Conservation (phyloP, 495 filamentous ascomycete genomes). For the Pyronema domesticum region DNA sequence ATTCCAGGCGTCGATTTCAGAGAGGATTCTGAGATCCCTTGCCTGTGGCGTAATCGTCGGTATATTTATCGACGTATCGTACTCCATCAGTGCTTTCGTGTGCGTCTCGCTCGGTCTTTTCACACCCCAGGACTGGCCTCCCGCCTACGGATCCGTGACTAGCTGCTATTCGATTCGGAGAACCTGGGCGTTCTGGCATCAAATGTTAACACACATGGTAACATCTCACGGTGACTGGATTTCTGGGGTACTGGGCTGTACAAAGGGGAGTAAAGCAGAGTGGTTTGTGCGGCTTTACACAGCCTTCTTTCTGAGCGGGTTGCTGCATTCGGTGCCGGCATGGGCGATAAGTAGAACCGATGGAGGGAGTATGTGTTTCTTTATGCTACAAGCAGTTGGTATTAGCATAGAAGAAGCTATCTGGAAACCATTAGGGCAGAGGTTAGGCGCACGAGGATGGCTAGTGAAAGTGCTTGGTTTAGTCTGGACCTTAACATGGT, state of each 20-base stretch:
- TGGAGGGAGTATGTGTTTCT: background rate
- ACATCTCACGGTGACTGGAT: background rate
- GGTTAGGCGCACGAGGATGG: background rate
- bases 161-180: background rate
- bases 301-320: background rate
- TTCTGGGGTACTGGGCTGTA: background rate
- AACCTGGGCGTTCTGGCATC: conserved; percentile 3
- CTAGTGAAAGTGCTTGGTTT: background rate
- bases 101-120: background rate
- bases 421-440: background rate
- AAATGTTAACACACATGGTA: background rate
- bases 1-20: background rate
- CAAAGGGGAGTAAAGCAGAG: background rate
- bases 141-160: background rate
- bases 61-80: background rate
- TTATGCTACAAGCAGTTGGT: conserved; percentile 2
- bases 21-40: background rate
- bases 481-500: background rate
- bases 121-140: background rate
- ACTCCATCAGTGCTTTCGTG: background rate
- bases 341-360: background rate
- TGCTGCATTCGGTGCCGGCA: background rate
- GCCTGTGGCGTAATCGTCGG: background rate
- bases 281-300: background rate
- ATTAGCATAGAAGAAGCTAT: background rate